A percentile compares a stretch with the other conserved stretches of the same genome.
Conservation (phyloP, 202 grass and related monocot species). For the Dendrocalamus latiflorus region DNA sequence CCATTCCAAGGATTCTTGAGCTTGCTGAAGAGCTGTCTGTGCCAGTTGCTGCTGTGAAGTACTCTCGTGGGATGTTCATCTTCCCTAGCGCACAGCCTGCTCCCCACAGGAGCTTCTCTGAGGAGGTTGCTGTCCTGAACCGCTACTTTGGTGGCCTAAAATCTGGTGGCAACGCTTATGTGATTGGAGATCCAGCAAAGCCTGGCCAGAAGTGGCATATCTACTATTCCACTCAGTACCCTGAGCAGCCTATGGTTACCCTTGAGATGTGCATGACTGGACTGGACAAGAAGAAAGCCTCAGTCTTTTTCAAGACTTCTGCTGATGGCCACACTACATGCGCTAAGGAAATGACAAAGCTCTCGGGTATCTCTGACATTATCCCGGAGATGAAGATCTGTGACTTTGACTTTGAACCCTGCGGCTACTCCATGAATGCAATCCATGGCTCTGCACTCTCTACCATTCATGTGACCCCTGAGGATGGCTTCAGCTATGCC, state of each 20-base stretch:
- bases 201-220: conserved; percentile 83
- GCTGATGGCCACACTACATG: conserved; percentile 51
- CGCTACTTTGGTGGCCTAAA: too few species aligned
- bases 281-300: conserved; percentile 64
- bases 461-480: conserved; percentile 92
- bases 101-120: too few species aligned
- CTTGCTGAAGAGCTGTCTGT: too few species aligned
- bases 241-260: conserved; percentile 79
- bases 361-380: conserved; percentile 82
- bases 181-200: conserved; percentile 62
- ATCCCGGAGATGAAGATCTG: conserved; percentile 95
- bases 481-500: conserved; percentile 96
- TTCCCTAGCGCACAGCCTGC: too few species aligned
- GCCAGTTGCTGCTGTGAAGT: too few species aligned
- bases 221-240: conserved; percentile 71
- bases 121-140: too few species aligned
- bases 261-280: conserved; percentile 99
- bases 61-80: too few species aligned
- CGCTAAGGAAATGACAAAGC: conserved; percentile 87
- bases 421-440: conserved; percentile 97
- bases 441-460: conserved; percentile 60
- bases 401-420: conserved; percentile 89
- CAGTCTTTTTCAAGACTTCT: conserved; percentile 77
- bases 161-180: too few species aligned
- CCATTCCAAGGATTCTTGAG: too few species aligned